These are phyloP conservation scores for Geopyxis carbonaria DNA, from an alignment of 495 filamentous ascomycete genomes.

Conservation along the genomic window DNA sequence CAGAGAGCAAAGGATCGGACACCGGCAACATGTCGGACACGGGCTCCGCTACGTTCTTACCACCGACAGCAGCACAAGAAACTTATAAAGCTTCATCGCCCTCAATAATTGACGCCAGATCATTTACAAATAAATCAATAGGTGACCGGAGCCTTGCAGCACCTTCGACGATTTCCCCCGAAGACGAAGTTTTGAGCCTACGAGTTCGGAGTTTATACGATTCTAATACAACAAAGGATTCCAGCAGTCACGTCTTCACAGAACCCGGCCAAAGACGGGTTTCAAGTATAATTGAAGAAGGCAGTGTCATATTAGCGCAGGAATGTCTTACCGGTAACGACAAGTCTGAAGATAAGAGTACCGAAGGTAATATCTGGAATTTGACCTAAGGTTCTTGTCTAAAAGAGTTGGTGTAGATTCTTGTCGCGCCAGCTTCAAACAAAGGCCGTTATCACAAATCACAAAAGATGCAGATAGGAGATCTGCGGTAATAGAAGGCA, in stretches of 20 bases:
- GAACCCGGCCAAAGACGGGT: constrained; percentile 10
- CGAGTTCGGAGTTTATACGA: constrained; percentile 24
- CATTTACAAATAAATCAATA: constrained; percentile 3
- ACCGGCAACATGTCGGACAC: background rate
- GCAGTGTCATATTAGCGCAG: too few relatives aligned
- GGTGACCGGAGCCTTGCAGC: constrained; percentile 3
- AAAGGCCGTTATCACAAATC: too few relatives aligned
- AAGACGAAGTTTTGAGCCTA: constrained; percentile 22
- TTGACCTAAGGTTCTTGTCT: too few relatives aligned
- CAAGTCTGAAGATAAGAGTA: too few relatives aligned
- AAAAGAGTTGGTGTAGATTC: too few relatives aligned
- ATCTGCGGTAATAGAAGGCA: constrained; percentile 49
- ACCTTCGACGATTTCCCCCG: constrained; percentile 15
- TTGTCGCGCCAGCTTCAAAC: too few relatives aligned
- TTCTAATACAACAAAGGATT: constrained; percentile 19
- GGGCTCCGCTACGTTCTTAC: background rate
- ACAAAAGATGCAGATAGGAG: constrained; percentile 6
- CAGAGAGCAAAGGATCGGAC: background rate
- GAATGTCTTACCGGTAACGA: too few relatives aligned
- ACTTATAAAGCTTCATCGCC: constrained; percentile 1
- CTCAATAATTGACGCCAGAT: constrained; percentile 6
- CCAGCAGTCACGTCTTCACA: constrained; percentile 18
- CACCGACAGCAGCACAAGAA: constrained; percentile 1
- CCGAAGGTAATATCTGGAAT: too few relatives aligned
- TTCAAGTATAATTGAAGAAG: constrained; percentile 19